Base-by-base conservation (phyloP, 495 filamentous ascomycete species). In the Penicillium chermesinum region DNA sequence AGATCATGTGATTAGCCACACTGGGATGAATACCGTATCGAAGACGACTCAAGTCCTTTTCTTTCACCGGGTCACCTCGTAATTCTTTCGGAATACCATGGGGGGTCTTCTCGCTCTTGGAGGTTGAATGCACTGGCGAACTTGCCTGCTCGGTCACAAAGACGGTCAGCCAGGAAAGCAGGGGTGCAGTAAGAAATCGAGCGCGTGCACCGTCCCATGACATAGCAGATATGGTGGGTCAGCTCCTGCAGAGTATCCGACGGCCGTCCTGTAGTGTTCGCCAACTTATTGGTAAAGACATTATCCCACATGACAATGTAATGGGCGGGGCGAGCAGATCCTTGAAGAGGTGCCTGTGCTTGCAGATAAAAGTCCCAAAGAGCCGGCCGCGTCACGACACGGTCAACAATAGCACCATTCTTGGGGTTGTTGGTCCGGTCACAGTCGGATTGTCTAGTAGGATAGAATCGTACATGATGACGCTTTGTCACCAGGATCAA, bases 381-480 rank as follows among this genome's bases (percentile, higher is more conserved):
- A 10, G 70, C 67, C 18, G 78, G 79, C 40, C 80, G 81, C 7
- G 86, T 91, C n/a, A 93, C 76, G 8, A 81, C 82, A n/a, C 87
- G 79, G 58, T 95, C 89, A 7, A 95, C 86, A 0, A 93, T 73
- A 0, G 86, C 89, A 2, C 89, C 90, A 41, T 77, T 78, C 25
- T 68, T 58, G 9, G 79, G 74, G 46, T 91, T 95, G 9, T 74
- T 72, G 2, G 73, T 80, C 4, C 51, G 65, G 9, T 62, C 54
- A 17, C 76, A 70, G 0, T 74, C 66, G 85, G 27, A 78, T 78
- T 5, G 77, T 2, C 72, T 63, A 0, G 71, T 77, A 0, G 79
- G 77, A 58, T 82, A 94, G 69, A 95, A 91, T 0, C 90, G 84
- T 0, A 87, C 91, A 50, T 95, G 87, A 45, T 96, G 90, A n/a